phyloP scores from a whole-genome alignment of 768 basidiomycete genomes.

The Russula ochroleuca region DNA sequence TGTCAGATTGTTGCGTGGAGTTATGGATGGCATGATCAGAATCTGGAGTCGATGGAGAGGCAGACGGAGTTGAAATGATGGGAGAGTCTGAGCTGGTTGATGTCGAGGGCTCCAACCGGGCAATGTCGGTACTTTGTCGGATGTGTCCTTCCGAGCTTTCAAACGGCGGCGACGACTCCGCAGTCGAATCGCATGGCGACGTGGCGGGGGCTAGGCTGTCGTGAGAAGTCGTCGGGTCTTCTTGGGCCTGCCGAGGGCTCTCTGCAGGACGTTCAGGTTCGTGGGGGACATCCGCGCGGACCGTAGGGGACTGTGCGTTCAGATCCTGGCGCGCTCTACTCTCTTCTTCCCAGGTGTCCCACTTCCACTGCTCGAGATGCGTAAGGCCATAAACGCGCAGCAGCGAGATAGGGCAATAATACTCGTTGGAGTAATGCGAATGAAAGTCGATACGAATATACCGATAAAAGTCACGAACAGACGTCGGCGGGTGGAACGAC shows the following conservation, averaged over 20 bases:
- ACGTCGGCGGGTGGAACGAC: constrained; percentile 75
- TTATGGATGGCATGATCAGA: not conserved
- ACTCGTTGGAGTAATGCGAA: constrained; percentile 91
- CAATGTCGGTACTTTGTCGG: constrained; percentile 24
- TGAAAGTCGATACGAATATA: constrained; percentile 93
- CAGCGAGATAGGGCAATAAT: constrained; percentile 91
- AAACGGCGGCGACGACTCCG: not conserved
- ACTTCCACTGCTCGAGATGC: constrained; percentile 94
- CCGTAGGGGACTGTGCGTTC: constrained; percentile 25
- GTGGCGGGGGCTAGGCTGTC: not conserved
- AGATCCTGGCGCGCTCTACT: constrained; percentile 46
- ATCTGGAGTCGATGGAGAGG: not conserved
- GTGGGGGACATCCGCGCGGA: constrained; percentile 30
- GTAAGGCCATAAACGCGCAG: constrained; percentile 93
- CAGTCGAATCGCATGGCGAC: not conserved
- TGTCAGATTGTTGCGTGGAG: constrained; percentile 3
- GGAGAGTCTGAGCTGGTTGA: constrained; percentile 4
- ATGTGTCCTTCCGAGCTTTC: constrained; percentile 2
- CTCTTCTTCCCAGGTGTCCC: constrained; percentile 78
- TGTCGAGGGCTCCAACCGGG: constrained; percentile 7
- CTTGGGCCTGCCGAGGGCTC: not conserved
- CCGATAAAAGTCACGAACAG: constrained; percentile 81
- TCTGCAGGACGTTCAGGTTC: constrained; percentile 29
- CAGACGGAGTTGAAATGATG: not conserved
- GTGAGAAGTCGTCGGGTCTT: not conserved